Evolutionary conservation across 192 early-diverging fungal genomes (phyloP).

Genomic region (Backusella liffmaniae): DNA sequence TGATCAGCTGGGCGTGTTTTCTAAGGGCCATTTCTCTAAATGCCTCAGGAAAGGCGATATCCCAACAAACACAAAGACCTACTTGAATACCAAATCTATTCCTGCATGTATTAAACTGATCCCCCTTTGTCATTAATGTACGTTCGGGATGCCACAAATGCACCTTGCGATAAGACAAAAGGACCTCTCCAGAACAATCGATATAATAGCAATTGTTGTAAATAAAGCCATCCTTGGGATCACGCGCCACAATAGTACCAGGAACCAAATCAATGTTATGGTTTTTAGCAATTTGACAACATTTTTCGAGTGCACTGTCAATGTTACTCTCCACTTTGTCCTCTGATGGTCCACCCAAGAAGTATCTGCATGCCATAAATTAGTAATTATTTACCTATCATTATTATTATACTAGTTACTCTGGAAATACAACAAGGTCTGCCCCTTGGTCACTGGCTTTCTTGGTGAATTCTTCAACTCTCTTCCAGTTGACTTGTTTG

Average conservation of each 20-base stretch:
- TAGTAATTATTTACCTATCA: too few relatives aligned
- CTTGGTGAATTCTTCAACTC: constrained; percentile 10
- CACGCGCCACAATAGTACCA: constrained; percentile 30
- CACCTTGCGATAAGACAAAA: constrained; percentile 25
- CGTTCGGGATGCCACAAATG: constrained; percentile 32
- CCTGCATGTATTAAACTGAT: constrained; percentile 12
- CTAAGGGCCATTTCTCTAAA: constrained; percentile 23
- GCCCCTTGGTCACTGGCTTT: constrained; percentile 13
- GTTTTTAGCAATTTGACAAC: constrained; percentile 21
- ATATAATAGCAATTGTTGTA: constrained; percentile 37
- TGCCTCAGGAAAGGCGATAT: constrained; percentile 28
- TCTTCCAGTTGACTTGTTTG: constrained; percentile 7
- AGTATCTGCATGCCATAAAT: constrained; percentile 6
- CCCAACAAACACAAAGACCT: constrained; percentile 35
- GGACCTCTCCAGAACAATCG: constrained; percentile 24
- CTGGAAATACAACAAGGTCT: constrained; percentile 35
- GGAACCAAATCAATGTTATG: constrained; percentile 35
- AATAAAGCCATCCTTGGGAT: background rate
- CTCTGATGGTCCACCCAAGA: constrained; percentile 21
- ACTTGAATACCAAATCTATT: constrained; percentile 28
- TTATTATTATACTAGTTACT: constrained; percentile 9
- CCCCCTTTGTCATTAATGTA: constrained; percentile 15
- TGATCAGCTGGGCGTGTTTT: constrained; percentile 19
- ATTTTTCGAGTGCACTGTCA: constrained; percentile 2
- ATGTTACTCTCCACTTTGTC: background rate